Percentiles rank a stretch among this genome's conserved stretches.
Evolutionary conservation across 1,284 basidiomycete genomes (phyloP).

Genomic region (Fomitopsis pinicola): DNA sequence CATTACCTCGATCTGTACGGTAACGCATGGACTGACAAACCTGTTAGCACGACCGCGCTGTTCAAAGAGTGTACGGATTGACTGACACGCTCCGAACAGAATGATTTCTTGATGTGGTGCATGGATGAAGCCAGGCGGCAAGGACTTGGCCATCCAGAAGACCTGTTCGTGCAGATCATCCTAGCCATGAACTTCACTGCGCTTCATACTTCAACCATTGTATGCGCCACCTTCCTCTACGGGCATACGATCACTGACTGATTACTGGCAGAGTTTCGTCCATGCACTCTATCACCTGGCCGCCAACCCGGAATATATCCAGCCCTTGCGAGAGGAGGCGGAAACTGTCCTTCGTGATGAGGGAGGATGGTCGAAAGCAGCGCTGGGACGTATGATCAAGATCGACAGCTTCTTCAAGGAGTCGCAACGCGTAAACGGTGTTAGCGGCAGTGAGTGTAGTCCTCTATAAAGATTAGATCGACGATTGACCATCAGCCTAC

Average conservation of each 20-base stretch:
- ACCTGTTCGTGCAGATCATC: slow-evolving; percentile 20
- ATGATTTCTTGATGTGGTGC: slow-evolving; percentile 41
- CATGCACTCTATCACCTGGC: slow-evolving; percentile 38
- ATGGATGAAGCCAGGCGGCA: slow-evolving; percentile 33
- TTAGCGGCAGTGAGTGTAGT: slow-evolving; percentile 18
- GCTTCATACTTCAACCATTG: slow-evolving; percentile 29
- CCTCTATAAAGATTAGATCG: not conserved
- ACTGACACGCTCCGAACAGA: slow-evolving; percentile 19
- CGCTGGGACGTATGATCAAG: slow-evolving; percentile 41
- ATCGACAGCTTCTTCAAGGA: slow-evolving; percentile 53
- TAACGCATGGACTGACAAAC: slow-evolving; percentile 1
- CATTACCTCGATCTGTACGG: slow-evolving; percentile 14
- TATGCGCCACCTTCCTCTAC: slow-evolving; percentile 1
- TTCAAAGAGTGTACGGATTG: not conserved
- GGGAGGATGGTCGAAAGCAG: slow-evolving; percentile 40
- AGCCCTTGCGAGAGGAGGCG: slow-evolving; percentile 43
- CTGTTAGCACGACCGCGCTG: slow-evolving; percentile 2
- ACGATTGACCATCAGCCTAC: not conserved
- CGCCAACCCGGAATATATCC: slow-evolving; percentile 33
- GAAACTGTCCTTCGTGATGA: slow-evolving; percentile 31
- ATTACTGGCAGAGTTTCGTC: slow-evolving; percentile 28
- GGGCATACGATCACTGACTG: not conserved
- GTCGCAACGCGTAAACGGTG: slow-evolving; percentile 35
- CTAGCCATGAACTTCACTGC: slow-evolving; percentile 28
- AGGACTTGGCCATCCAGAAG: not conserved